Percentiles rank a stretch among this genome's conserved stretches.
Evolutionary conservation across 208 protist genomes (phyloP).

Genomic region (Acanthamoeba castellanii): DNA sequence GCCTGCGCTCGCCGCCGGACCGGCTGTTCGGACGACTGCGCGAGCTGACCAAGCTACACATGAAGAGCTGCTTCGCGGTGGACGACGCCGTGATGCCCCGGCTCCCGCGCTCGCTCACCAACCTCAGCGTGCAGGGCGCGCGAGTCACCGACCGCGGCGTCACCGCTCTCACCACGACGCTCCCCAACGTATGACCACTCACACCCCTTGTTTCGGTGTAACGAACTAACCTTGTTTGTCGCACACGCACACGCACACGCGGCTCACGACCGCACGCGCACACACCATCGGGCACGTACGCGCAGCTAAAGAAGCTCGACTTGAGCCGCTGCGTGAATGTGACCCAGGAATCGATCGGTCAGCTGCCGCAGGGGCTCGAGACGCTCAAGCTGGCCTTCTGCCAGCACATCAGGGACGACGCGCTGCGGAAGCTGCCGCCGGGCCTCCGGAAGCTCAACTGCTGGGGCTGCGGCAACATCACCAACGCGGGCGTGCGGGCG

Average conservation of each 20-base stretch:
- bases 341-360: background rate
- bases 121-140: slow-evolving; percentile 6
- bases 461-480: slow-evolving; percentile 33
- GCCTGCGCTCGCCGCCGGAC: background rate
- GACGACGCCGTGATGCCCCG: background rate
- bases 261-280: no score
- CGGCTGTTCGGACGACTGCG: background rate
- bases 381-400: slow-evolving; percentile 31
- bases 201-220: background rate
- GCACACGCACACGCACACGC: no score
- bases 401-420: slow-evolving; percentile 50
- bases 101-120: background rate
- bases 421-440: background rate
- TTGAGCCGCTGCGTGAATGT: slow-evolving; percentile 20
- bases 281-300: no score
- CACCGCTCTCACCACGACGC: background rate
- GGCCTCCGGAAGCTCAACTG: slow-evolving; percentile 24
- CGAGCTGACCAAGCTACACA: background rate
- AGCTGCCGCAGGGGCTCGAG: slow-evolving; percentile 24
- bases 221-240: background rate
- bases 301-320: slow-evolving; percentile 19
- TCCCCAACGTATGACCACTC: background rate
- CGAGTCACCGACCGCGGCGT: background rate
- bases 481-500: slow-evolving; percentile 28
- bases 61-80: background rate